Conservation (phyloP, 805 yeast genomes). For the Pichia thaimueangensis region DNA sequence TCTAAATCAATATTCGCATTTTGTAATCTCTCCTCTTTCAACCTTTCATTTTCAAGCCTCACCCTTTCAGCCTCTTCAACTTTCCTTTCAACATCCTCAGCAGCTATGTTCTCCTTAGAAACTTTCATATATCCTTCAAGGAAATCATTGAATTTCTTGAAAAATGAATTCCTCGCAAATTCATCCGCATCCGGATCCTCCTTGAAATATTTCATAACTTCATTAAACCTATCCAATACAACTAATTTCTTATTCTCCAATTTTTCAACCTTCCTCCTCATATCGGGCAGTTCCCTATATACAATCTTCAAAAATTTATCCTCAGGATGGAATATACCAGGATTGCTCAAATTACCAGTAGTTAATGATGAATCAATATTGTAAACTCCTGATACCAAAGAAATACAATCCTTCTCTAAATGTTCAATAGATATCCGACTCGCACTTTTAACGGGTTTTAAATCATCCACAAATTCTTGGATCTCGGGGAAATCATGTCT, state of each 20-base stretch:
- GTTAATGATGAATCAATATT: constrained; percentile 71
- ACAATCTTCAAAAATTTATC: constrained; percentile 65
- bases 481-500: constrained; percentile 77
- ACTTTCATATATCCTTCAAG: constrained; percentile 75
- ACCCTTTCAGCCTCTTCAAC: constrained; percentile 38
- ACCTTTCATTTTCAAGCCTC: constrained; percentile 31
- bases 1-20: constrained; percentile 58
- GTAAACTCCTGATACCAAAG: constrained; percentile 51
- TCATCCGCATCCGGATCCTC: constrained; percentile 69
- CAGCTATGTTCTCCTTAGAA: constrained; percentile 65
- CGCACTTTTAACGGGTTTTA: constrained; percentile 50
- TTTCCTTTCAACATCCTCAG: constrained; percentile 72
- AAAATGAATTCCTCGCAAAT: constrained; percentile 60
- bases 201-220: constrained; percentile 80
- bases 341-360: constrained; percentile 80
- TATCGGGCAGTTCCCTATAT: constrained; percentile 63
- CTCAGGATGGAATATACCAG: constrained; percentile 71
- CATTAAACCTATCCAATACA: constrained; percentile 59
- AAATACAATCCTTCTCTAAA: constrained; percentile 62
- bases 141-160: constrained; percentile 74
- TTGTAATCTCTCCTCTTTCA: constrained; percentile 34
- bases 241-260: constrained; percentile 57
- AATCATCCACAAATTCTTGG: constrained; percentile 68
- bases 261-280: constrained; percentile 61
- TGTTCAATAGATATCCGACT: constrained; percentile 80